Evolutionary conservation across 139 green algal species (phyloP).

Genomic region (Dunaliella primolecta): DNA sequence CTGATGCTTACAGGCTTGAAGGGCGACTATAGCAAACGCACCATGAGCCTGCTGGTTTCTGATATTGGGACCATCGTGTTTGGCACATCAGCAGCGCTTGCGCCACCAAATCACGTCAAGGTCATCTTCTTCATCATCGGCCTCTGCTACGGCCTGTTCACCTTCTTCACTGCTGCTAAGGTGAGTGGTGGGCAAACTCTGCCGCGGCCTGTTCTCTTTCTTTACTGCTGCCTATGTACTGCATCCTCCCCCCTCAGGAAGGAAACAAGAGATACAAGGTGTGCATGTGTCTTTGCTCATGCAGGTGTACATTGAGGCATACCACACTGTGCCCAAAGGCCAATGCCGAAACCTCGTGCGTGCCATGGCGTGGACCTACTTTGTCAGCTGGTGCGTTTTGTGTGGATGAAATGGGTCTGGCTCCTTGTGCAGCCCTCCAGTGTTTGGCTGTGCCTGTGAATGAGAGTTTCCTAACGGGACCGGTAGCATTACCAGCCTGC

Average conservation of each 20-base stretch:
- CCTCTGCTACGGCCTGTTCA: constrained; percentile 45
- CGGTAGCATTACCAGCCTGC: not conserved
- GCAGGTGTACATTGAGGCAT: constrained; percentile 55
- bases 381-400: constrained; percentile 46
- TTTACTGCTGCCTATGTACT: no score
- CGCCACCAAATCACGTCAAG: constrained; percentile 13
- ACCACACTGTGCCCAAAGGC: constrained; percentile 57
- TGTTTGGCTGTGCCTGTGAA: not conserved
- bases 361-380: constrained; percentile 48
- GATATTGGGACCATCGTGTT: constrained; percentile 40
- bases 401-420: no score
- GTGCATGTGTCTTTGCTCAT: not conserved
- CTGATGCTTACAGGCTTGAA: constrained; percentile 29
- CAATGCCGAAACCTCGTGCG: constrained; percentile 44
- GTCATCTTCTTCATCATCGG: constrained; percentile 51
- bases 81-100: constrained; percentile 27
- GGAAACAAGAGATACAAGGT: not conserved
- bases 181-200: not conserved
- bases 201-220: no score
- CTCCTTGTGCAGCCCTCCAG: constrained; percentile 11
- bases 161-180: constrained; percentile 53
- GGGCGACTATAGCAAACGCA: constrained; percentile 58
- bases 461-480: not conserved
- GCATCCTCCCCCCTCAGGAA: not conserved
- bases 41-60: constrained; percentile 48